Evolutionary conservation across 208 protist genomes (phyloP).

Genomic region (Tetramitus jugosus): DNA sequence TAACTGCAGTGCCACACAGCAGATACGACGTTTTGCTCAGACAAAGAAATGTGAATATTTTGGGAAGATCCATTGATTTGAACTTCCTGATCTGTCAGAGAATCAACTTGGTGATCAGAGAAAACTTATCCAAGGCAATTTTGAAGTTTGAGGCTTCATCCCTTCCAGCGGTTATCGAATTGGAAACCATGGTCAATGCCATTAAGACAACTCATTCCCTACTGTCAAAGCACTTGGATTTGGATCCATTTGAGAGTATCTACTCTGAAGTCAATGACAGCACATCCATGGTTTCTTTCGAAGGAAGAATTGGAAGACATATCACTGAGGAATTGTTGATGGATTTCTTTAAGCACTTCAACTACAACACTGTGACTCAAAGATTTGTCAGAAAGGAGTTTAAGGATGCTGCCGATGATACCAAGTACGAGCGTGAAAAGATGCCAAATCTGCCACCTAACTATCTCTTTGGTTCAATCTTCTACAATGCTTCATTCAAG

Average conservation of each 20-base stretch:
- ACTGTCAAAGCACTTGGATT: slow-evolving; percentile 39
- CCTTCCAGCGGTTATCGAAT: slow-evolving; percentile 44
- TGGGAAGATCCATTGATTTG: slow-evolving; percentile 54
- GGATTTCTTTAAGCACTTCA: slow-evolving; percentile 53
- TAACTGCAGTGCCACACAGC: neutral
- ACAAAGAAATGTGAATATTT: slow-evolving; percentile 41
- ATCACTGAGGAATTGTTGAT: slow-evolving; percentile 39
- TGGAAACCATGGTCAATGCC: slow-evolving; percentile 41
- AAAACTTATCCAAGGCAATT: slow-evolving; percentile 50
- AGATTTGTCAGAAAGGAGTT: slow-evolving; percentile 41
- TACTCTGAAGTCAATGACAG: slow-evolving; percentile 48
- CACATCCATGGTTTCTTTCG: slow-evolving; percentile 43
- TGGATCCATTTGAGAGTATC: slow-evolving; percentile 52
- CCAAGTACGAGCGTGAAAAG: slow-evolving; percentile 28
- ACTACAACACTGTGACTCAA: slow-evolving; percentile 44
- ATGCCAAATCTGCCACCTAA: neutral
- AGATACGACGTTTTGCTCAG: slow-evolving; percentile 35
- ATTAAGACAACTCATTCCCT: slow-evolving; percentile 42
- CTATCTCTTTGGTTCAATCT: neutral
- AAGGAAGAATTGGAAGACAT: slow-evolving; percentile 50
- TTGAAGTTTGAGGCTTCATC: slow-evolving; percentile 45
- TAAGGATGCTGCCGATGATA: slow-evolving; percentile 22
- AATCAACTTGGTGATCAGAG: slow-evolving; percentile 41
- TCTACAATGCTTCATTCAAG: slow-evolving; percentile 14
- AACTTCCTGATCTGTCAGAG: slow-evolving; percentile 45